phyloP scores from a whole-genome alignment of 208 protist genomes.

The Acanthamoeba triangularis region DNA sequence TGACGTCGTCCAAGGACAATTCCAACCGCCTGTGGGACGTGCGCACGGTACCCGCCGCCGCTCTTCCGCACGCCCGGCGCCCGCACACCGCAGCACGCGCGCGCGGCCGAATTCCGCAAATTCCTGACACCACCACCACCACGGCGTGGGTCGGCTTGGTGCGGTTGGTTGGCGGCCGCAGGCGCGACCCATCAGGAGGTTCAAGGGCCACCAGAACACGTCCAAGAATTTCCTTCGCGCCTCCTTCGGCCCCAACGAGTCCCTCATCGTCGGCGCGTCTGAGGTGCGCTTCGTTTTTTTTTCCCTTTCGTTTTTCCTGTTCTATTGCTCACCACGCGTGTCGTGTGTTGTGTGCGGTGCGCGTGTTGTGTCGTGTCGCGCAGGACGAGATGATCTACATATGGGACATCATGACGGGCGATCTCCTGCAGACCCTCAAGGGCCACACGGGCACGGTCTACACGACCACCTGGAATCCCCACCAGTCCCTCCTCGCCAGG shows the following conservation, averaged over 20 bases:
- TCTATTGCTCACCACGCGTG: not conserved
- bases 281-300: no score
- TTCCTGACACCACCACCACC: not conserved
- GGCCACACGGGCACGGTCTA: conserved; percentile 88
- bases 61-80: not conserved
- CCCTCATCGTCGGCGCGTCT: conserved; percentile 87
- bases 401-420: conserved; percentile 89
- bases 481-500: conserved; percentile 84
- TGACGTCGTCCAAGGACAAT: conserved; percentile 90
- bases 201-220: conserved; percentile 93
- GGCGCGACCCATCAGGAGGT: conserved; percentile 86
- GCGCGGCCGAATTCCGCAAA: no score
- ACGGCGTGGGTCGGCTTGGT: no score
- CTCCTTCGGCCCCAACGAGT: conserved; percentile 87
- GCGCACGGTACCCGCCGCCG: conserved; percentile 82
- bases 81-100: no score
- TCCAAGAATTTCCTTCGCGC: conserved; percentile 91
- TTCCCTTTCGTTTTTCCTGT: no score
- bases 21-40: conserved; percentile 91
- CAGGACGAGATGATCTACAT: conserved; percentile 90
- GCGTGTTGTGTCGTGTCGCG: no score
- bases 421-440: conserved; percentile 87
- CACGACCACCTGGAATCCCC: conserved; percentile 83
- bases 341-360: no score
- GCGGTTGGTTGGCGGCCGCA: not conserved